Conservation (phyloP, 768 basidiomycete genomes). For the Rhodosporidiobolus odoratus region DNA sequence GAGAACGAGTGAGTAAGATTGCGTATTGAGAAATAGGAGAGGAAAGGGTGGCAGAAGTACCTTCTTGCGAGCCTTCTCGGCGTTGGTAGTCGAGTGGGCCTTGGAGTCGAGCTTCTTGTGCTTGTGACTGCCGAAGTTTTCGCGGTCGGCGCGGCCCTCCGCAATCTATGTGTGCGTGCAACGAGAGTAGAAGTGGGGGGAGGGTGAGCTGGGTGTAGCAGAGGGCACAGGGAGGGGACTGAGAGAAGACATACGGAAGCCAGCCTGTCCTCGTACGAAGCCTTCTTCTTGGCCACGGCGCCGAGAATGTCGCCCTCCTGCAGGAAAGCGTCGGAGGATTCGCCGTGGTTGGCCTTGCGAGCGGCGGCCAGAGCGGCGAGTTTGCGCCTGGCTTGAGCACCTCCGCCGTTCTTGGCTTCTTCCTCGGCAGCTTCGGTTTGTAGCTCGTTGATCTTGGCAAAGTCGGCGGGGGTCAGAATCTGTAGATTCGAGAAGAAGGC, state of each 20-base stretch:
- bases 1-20: neutral
- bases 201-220: neutral
- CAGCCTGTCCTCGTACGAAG: constrained; percentile 87
- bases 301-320: constrained; percentile 90
- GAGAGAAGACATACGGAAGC: constrained; percentile 52
- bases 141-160: constrained; percentile 88
- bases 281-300: constrained; percentile 85
- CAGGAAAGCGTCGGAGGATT: constrained; percentile 50
- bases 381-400: constrained; percentile 79
- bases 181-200: neutral
- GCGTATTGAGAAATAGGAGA: neutral
- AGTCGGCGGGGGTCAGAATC: constrained; percentile 97
- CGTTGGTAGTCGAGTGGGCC: constrained; percentile 41
- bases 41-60: neutral
- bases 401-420: constrained; percentile 64
- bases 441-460: constrained; percentile 81
- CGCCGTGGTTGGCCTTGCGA: constrained; percentile 53
- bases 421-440: constrained; percentile 69
- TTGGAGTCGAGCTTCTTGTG: constrained; percentile 41
- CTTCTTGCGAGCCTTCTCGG: constrained; percentile 35
- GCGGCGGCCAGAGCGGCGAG: constrained; percentile 70
- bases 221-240: neutral
- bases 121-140: constrained; percentile 64
- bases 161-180: constrained; percentile 62
- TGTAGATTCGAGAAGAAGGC: constrained; percentile 43